Evolutionary conservation across 2,329 filamentous ascomycete genomes (phyloP).

Genomic region (Shiraia sp.): DNA sequence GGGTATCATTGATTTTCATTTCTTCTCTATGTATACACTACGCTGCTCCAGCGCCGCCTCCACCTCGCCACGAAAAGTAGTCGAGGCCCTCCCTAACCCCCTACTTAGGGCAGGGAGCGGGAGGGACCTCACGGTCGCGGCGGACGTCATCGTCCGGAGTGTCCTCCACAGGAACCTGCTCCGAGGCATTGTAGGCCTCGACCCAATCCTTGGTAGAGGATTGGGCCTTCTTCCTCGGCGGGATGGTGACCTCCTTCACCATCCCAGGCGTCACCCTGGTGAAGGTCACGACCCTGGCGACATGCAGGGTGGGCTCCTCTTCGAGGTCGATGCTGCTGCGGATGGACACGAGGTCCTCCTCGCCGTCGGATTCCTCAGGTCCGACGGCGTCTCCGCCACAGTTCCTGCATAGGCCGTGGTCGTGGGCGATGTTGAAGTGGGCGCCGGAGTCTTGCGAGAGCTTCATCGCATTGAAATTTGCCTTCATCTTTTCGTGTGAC

Average conservation of each 20-base stretch:
- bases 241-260: conserved; percentile 27
- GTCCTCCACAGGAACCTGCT: conserved; percentile 21
- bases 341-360: conserved; percentile 14
- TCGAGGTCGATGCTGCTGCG: conserved; percentile 21
- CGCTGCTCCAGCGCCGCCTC: no score
- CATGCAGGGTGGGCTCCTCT: conserved; percentile 22
- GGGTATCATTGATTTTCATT: no score
- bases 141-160: conserved; percentile 21
- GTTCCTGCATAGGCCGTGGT: neutral
- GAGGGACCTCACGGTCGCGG: conserved; percentile 23
- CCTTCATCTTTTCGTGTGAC: conserved; percentile 17
- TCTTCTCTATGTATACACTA: no score
- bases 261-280: conserved; percentile 16
- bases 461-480: conserved; percentile 2
- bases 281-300: conserved; percentile 13
- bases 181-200: conserved; percentile 12
- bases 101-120: conserved; percentile 21
- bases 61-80: no score
- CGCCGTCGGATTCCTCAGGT: conserved; percentile 8
- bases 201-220: conserved; percentile 20
- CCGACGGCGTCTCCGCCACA: neutral
- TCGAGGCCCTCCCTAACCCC: neutral
- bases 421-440: neutral
- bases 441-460: neutral
- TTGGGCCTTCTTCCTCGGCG: conserved; percentile 8